A percentile compares a stretch with the other conserved stretches of the same genome.
Evolutionary conservation across 305 asterid genomes (phyloP).

Genomic region (Withania somnifera): DNA sequence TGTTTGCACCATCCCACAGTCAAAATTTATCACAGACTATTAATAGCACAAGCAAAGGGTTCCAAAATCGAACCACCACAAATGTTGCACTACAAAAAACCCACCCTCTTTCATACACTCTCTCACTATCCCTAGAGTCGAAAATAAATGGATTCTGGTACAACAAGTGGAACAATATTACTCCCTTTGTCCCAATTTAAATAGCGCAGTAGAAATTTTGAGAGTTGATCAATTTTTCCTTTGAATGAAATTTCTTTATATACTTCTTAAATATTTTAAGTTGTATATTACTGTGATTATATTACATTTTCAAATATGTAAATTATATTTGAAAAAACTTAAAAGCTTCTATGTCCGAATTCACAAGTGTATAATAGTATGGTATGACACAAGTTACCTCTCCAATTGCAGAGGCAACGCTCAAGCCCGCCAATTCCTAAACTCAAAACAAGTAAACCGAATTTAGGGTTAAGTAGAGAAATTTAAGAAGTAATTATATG

Average conservation of each 20-base stretch:
- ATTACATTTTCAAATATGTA: too few species aligned
- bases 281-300: too few species aligned
- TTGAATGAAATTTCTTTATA: too few species aligned
- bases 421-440: slow-evolving; percentile 96
- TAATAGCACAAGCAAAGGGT: not conserved
- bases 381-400: slow-evolving; percentile 36
- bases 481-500: not conserved
- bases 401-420: slow-evolving; percentile 84
- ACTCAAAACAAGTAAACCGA: not conserved
- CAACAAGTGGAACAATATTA: not conserved
- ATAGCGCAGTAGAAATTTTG: too few species aligned
- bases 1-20: not conserved
- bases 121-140: not conserved
- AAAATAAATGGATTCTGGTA: not conserved
- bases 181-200: too few species aligned
- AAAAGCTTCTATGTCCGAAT: too few species aligned
- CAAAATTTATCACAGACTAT: not conserved
- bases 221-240: too few species aligned
- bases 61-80: not conserved
- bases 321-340: too few species aligned
- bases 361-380: not conserved
- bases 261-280: too few species aligned
- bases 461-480: not conserved
- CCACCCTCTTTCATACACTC: not conserved
- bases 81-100: not conserved